Base-by-base conservation (phyloP, 2,329 filamentous ascomycete genomes). In the Tolypocladium amazonense region DNA sequence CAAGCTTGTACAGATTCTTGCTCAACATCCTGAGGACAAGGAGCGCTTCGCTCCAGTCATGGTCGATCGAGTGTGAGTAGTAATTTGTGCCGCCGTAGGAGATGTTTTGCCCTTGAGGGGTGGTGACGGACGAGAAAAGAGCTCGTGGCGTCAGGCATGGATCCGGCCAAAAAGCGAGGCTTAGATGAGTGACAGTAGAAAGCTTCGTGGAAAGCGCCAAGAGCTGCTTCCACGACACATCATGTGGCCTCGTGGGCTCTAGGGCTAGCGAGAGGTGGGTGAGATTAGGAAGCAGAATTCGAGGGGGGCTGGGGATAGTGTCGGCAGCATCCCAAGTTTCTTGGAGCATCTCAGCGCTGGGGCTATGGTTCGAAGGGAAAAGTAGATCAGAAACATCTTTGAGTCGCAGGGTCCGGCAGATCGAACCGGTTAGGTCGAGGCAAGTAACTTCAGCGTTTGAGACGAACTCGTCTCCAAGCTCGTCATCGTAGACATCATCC, bases 181-280 rank as follows among this genome's bases (percentile, higher is more conserved):
- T 84, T 47, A 87, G 73, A 65, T 87, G 83, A 1, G 84, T 87
- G 45, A 87, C 70, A 18, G 75, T 78, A 0, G 76, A 76, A 8
- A 85, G 68, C 63, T 80, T 82, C 14, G 74, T 68, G 0, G 82
- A 77, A n/a, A 87, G 69, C 2, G 75, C 65, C 30, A 87, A 72
- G 5, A 87, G 76, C 41, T 84, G 81, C 56, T 77, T 80, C 85
- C 84, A 87, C 1, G 83, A 85, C 20, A 77, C 75, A 7, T 69
- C 68, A 23, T 67, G 63, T 3, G 64, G 56, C 45, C 67, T 54
- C 0, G 58, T 63, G 1, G 79, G 77, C 56, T 73, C 66, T 56
- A 83, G 64, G 4, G 83, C 82, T 2, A 87, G 78, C 1, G 83
- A 86, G 11, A 87, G 74, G 63, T 86, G 83, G 0, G 83, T 86